Evolutionary conservation across 148 eudicot genomes (phyloP).

Genomic region (Camellia lanceoleosa): DNA sequence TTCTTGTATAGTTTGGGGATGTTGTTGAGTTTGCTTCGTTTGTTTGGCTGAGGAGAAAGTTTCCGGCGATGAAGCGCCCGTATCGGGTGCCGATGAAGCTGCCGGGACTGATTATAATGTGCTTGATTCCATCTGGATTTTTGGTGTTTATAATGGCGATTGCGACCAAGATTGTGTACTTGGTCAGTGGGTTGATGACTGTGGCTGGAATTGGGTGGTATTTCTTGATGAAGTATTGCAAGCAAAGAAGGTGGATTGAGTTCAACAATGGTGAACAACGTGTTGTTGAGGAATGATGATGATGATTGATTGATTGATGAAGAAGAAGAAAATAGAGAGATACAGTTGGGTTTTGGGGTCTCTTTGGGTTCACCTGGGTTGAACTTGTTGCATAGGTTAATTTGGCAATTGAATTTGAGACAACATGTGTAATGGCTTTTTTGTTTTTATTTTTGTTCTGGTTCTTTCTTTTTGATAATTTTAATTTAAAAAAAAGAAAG

Average conservation of each 20-base stretch:
- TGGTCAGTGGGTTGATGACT: slow-evolving; percentile 56
- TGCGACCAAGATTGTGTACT: slow-evolving; percentile 48
- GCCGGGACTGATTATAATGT: slow-evolving; percentile 40
- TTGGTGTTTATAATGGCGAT: slow-evolving; percentile 52
- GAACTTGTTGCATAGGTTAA: too few species aligned
- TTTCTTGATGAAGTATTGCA: slow-evolving; percentile 39
- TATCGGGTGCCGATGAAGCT: slow-evolving; percentile 41
- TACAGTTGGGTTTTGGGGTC: background rate
- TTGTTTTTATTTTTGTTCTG: too few species aligned
- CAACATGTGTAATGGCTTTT: too few species aligned
- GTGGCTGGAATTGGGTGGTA: slow-evolving; percentile 48
- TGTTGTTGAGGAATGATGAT: slow-evolving; percentile 24
- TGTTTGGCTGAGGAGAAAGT: slow-evolving; percentile 49
- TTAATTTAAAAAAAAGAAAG: too few species aligned
- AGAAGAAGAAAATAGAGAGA: background rate
- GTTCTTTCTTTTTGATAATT: too few species aligned
- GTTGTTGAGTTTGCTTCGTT: slow-evolving; percentile 52
- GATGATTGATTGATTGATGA: background rate
- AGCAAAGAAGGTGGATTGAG: slow-evolving; percentile 38
- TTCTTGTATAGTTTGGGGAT: slow-evolving; percentile 61
- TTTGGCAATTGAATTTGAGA: too few species aligned
- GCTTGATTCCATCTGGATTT: slow-evolving; percentile 54
- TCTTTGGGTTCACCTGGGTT: background rate
- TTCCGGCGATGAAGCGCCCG: slow-evolving; percentile 41
- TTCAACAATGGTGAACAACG: slow-evolving; percentile 22